Base-by-base conservation (phyloP, 345 rosid species). In the Populus davidiana region DNA sequence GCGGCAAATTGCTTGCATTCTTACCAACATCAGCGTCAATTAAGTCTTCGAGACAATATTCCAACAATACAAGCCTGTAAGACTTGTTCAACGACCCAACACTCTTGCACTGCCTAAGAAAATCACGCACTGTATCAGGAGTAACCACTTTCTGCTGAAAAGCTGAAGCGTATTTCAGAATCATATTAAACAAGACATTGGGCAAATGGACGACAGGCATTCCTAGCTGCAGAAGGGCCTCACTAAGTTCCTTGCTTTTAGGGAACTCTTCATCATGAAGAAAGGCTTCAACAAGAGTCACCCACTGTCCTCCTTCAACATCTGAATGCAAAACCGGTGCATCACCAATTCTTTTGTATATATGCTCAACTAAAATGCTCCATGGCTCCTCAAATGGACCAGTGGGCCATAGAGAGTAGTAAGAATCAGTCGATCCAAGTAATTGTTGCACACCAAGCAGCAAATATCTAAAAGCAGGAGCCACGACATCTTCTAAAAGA, bases 371-470 rank as follows among this genome's bases (percentile, higher is more conserved):
- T 73, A 94, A 87, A 80, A 91, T 84, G 83, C 81, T 86, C 98
- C 98, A 94, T 75, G 98, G 98, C 86, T 91, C 97, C 88, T 94
- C 97, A 87, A 92, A 92, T 64, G 88, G 78, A 74, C 98, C 98
- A 71, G 72, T 82, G 54, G 98, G 98, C 91, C 92, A 92, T 69
- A 94, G 77, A 81, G 94, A 86, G 86, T 90, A 91, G 83, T 92
- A 94, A 25, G 83, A 80, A 77, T 83, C 83, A 54, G 84, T 87
- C 39, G 94, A 82, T 80, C 91, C 91, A 38, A 94, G 83, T 83
- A 90, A 67, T 75, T 83, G 86, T 82, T 85, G 90, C 88, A 91
- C 89, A 74, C 92, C 85, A 85, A 94, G 88, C 80, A 94, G 86
- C 78, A 94, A 78, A 33, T 78, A 82, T 44, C 79, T 73, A 85